phyloP scores from a whole-genome alignment of 2,329 filamentous ascomycete genomes.

The Beauveria pseudobassiana region DNA sequence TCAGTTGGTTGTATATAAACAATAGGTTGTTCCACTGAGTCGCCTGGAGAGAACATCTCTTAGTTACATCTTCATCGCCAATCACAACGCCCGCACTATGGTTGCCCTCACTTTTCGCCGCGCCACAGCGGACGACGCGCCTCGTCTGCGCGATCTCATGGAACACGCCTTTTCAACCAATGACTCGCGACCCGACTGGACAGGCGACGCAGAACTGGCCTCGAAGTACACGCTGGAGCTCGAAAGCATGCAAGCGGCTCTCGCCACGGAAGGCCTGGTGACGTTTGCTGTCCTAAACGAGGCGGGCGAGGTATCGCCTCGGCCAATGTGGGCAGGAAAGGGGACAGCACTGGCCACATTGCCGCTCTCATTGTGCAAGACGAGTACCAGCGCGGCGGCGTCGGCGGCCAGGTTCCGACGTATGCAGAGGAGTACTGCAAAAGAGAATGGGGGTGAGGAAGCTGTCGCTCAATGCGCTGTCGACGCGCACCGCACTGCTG shows the following conservation, averaged over 20 bases:
- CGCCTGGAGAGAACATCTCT: background rate
- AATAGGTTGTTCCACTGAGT: no score
- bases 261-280: constrained; percentile 21
- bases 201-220: constrained; percentile 43
- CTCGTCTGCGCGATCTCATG: constrained; percentile 27
- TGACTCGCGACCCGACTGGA: constrained; percentile 29
- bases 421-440: constrained; percentile 24
- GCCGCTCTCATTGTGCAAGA: constrained; percentile 22
- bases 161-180: constrained; percentile 32
- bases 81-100: background rate
- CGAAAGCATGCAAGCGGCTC: constrained; percentile 52
- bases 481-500: constrained; percentile 25
- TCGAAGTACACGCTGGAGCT: constrained; percentile 64
- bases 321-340: constrained; percentile 14
- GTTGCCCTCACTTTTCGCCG: constrained; percentile 27
- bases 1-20: background rate
- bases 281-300: constrained; percentile 23
- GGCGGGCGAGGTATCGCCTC: constrained; percentile 18
- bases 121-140: constrained; percentile 29
- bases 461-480: constrained; percentile 29
- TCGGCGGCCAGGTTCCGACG: constrained; percentile 25
- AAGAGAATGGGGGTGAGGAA: constrained; percentile 17
- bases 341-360: constrained; percentile 18
- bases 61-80: no score
- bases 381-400: constrained; percentile 20